A percentile compares a stretch with the other conserved stretches of the same genome.
phyloP scores from a whole-genome alignment of 495 filamentous ascomycete species.

The Aspergillus avenaceus region DNA sequence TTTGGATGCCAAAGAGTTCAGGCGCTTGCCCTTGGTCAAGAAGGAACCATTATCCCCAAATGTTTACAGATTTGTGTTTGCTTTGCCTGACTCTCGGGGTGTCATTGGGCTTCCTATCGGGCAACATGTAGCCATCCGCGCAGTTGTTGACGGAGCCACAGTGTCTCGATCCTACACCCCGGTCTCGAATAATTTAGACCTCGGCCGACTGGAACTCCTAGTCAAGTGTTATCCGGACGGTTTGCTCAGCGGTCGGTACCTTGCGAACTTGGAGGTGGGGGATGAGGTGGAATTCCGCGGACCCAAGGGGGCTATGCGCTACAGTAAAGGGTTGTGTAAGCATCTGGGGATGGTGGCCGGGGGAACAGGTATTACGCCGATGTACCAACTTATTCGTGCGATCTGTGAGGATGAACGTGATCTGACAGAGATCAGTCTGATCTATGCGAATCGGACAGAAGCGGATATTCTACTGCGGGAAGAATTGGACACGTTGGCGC shows the following conservation, averaged over 20 bases:
- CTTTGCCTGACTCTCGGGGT: conserved; percentile 35
- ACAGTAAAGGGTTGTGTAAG: conserved; percentile 25
- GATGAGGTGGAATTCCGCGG: conserved; percentile 45
- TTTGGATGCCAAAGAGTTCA: conserved; percentile 44
- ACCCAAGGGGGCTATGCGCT: conserved; percentile 46
- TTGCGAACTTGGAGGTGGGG: conserved; percentile 37
- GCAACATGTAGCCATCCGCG: conserved; percentile 49
- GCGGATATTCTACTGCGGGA: conserved; percentile 36
- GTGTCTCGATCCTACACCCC: conserved; percentile 50
- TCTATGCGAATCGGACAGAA: conserved; percentile 43
- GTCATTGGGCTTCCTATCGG: conserved; percentile 50
- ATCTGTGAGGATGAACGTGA: conserved; percentile 48
- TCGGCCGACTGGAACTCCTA: conserved; percentile 41
- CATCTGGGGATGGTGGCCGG: conserved; percentile 50
- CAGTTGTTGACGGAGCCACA: conserved; percentile 34
- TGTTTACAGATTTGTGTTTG: conserved; percentile 46
- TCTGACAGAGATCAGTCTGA: conserved; percentile 39
- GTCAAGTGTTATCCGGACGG: conserved; percentile 48
- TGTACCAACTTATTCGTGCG: conserved; percentile 50
- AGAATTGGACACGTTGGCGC: conserved; percentile 45
- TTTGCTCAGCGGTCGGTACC: conserved; percentile 42
- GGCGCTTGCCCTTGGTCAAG: conserved; percentile 36
- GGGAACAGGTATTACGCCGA: conserved; percentile 54
- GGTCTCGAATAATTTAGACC: conserved; percentile 48
- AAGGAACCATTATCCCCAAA: conserved; percentile 41